Base-by-base conservation (phyloP, 2,329 filamentous ascomycete species). In the Aspergillus luchuensis region DNA sequence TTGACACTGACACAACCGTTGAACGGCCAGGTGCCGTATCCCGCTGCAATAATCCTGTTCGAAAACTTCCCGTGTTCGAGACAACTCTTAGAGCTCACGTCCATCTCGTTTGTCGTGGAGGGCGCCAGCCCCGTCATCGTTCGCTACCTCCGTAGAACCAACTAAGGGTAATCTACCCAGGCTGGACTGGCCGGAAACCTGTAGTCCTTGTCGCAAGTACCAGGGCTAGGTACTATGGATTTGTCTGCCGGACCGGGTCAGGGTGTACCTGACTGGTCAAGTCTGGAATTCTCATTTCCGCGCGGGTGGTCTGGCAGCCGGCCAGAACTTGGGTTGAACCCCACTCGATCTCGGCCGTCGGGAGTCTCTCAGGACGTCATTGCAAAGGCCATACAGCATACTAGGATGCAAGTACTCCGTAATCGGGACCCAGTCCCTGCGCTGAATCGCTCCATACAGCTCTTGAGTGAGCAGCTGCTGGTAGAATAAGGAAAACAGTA, bases 31-130 rank as follows among this genome's bases (percentile, higher is more conserved):
- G 47, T 43, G 47, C 47, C 60, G 38, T 39, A 49, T 45, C 38
- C 57, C 57, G 54, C 51, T 21, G 50, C 60, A 53, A 48, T 62
- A 53, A 55, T 62, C 62, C 62, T 57, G 63, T 53, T 58, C 57
- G 59, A 66, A 66, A 60, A 64, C 61, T 54, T 66, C 62, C 62
- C 63, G 62, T 57, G 62, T 59, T 59, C 39, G 58, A 59, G 49
- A 45, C 36, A 33, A 15, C 43, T 43, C 30, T 36, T 13, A 3
- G 33, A 36, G 33, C 33, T 11, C 11, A 36, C 33, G 33, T 36
- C 11, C 33, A 36, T 13, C 11, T 36, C 33, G 15, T 15, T 36
- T 13, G 33, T 36, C 11, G 33, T 36, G 2, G 33, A 36, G 33
- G 4, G 10, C 33, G 33, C 33, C 33, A 13, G 33, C 33, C 33